These are phyloP conservation scores for Exophiala spinifera DNA, from an alignment of 2,329 filamentous ascomycete species.

Conservation along the genomic window DNA sequence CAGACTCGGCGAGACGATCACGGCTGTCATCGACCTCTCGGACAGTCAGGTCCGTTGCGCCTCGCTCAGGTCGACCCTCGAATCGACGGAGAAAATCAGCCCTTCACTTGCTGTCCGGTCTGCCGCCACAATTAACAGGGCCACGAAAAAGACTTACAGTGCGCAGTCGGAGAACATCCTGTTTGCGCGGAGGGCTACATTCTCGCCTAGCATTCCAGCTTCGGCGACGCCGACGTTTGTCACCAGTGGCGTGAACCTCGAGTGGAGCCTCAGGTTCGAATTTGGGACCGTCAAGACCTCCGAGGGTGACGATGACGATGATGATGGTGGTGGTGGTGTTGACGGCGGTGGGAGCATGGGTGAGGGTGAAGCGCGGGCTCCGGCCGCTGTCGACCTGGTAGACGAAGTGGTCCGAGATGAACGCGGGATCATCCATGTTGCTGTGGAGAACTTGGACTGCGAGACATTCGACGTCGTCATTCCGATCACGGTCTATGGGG, in stretches of 20 bases:
- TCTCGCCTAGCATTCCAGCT: constrained; percentile 78
- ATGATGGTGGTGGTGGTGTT: constrained; percentile 7
- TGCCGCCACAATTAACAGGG: constrained; percentile 78
- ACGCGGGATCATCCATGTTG: constrained; percentile 71
- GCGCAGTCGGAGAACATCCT: constrained; percentile 77
- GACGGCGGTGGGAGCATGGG: too few species aligned
- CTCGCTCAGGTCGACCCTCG: constrained; percentile 76
- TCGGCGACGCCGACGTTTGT: constrained; percentile 85
- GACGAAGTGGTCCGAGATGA: constrained; percentile 79
- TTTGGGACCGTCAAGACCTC: constrained; percentile 72
- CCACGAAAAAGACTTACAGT: constrained; percentile 77
- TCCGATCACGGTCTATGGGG: constrained; percentile 74
- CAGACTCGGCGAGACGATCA: constrained; percentile 81
- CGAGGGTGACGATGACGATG: constrained; percentile 30
- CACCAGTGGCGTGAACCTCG: constrained; percentile 80
- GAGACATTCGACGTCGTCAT: constrained; percentile 91
- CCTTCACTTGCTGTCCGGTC: constrained; percentile 77
- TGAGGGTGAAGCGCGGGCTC: too few species aligned
- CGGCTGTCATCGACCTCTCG: constrained; percentile 78
- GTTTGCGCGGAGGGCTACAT: constrained; percentile 74
- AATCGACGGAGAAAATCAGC: constrained; percentile 82
- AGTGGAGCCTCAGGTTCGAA: constrained; percentile 87
- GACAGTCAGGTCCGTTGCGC: constrained; percentile 78
- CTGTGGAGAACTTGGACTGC: constrained; percentile 72
- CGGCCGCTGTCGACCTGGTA: constrained; percentile 56